Percentiles rank a stretch among this genome's conserved stretches.
Evolutionary conservation across 345 rosid genomes (phyloP).

Genomic region (Brassica cretica): DNA sequence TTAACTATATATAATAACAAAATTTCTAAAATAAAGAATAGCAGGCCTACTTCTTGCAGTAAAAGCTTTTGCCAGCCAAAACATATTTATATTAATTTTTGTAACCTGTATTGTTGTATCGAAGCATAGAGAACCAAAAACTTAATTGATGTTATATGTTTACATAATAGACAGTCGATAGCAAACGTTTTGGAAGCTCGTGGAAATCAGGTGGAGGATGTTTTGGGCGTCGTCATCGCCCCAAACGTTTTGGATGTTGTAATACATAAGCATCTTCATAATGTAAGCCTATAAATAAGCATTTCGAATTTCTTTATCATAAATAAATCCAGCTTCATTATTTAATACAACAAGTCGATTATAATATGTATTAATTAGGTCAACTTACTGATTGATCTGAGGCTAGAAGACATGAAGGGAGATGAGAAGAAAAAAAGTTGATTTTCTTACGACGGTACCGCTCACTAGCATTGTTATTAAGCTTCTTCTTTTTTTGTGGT

Average conservation of each 20-base stretch:
- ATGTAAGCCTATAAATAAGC: constrained; percentile 33
- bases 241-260: constrained; percentile 9
- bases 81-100: not conserved
- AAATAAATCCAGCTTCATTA: constrained; percentile 2
- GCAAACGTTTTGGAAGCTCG: constrained; percentile 4
- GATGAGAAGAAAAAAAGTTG: too few species aligned
- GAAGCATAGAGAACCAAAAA: not conserved
- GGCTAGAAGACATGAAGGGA: not conserved
- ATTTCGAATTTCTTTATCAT: constrained; percentile 35
- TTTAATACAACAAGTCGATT: constrained; percentile 30
- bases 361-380: not conserved
- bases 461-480: too few species aligned
- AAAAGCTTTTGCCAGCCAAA: not conserved
- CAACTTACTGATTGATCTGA: constrained; percentile 18
- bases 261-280: constrained; percentile 32
- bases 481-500: too few species aligned
- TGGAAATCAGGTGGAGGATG: constrained; percentile 24
- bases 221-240: not conserved
- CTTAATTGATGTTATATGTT: not conserved
- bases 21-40: too few species aligned
- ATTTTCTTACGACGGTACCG: too few species aligned
- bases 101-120: not conserved
- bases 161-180: not conserved
- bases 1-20: too few species aligned
- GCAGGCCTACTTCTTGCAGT: not conserved